Conservation (phyloP, 805 yeast species). For the Torulaspora delbrueckii region DNA sequence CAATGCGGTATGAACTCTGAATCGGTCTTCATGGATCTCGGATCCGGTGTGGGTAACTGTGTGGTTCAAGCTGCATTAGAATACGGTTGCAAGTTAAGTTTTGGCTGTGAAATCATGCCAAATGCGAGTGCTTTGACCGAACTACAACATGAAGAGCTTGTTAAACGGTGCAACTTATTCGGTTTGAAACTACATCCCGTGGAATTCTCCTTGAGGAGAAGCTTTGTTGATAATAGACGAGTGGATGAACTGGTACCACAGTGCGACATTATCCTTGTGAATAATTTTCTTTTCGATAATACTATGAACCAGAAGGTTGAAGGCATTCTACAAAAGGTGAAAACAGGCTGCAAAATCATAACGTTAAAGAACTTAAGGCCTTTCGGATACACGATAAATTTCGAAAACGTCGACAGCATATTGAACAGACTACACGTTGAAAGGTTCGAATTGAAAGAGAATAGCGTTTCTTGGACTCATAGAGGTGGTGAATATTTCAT, state of each 20-base stretch:
- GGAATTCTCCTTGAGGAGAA: conserved; percentile 56
- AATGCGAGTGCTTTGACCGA: conserved; percentile 69
- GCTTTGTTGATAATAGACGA: conserved; percentile 63
- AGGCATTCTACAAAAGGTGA: conserved; percentile 54
- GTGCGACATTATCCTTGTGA: conserved; percentile 71
- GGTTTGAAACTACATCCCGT: conserved; percentile 60
- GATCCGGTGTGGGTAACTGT: conserved; percentile 94
- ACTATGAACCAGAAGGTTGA: conserved; percentile 65
- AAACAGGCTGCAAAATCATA: conserved; percentile 72
- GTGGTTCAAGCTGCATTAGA: conserved; percentile 85
- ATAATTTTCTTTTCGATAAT: conserved; percentile 81
- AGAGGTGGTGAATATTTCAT: conserved; percentile 74
- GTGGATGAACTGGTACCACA: conserved; percentile 51
- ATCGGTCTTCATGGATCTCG: conserved; percentile 75
- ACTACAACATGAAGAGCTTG: conserved; percentile 54
- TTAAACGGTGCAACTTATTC: conserved; percentile 51
- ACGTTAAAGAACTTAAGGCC: conserved; percentile 77
- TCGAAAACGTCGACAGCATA: conserved; percentile 49
- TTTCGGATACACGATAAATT: conserved; percentile 59
- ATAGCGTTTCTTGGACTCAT: conserved; percentile 84
- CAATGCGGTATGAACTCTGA: conserved; percentile 51
- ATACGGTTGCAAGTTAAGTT: conserved; percentile 67
- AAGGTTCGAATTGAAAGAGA: conserved; percentile 56
- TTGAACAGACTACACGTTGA: conserved; percentile 62
- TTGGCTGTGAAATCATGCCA: conserved; percentile 87